Evolutionary conservation across 108 stramenopile species (phyloP).

Genomic region (Parmales sp.): DNA sequence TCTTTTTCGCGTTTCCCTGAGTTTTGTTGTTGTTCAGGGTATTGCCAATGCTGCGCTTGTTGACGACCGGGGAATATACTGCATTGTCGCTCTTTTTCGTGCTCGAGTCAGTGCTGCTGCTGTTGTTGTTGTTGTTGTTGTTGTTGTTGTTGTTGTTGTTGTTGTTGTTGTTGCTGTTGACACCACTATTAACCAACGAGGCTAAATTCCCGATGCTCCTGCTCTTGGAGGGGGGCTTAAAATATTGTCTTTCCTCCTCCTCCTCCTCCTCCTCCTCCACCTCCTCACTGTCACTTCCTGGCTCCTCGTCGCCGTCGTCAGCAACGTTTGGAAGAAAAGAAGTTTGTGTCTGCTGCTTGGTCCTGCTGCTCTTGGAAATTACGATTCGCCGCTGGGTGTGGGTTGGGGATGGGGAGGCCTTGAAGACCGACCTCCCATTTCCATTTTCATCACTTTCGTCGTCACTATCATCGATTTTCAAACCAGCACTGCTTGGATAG

Average conservation of each 20-base stretch:
- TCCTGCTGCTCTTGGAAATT: neutral
- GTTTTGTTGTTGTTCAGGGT: conserved; percentile 51
- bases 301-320: neutral
- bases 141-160: neutral
- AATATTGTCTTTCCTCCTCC: neutral
- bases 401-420: neutral
- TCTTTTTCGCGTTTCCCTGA: conserved; percentile 56
- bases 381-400: too few relatives aligned
- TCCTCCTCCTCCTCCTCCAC: neutral
- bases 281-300: neutral
- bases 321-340: neutral
- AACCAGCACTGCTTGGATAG: too few relatives aligned
- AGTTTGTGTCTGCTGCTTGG: neutral
- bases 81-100: neutral
- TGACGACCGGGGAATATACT: neutral
- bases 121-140: neutral
- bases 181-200: neutral
- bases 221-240: neutral
- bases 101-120: neutral
- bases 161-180: neutral
- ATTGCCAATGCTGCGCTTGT: neutral
- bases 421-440: neutral
- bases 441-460: neutral
- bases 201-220: neutral
- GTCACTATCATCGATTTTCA: neutral